These are phyloP conservation scores for Chaetomidium leptoderma DNA, from an alignment of 495 filamentous ascomycete genomes.

Conservation along the genomic window DNA sequence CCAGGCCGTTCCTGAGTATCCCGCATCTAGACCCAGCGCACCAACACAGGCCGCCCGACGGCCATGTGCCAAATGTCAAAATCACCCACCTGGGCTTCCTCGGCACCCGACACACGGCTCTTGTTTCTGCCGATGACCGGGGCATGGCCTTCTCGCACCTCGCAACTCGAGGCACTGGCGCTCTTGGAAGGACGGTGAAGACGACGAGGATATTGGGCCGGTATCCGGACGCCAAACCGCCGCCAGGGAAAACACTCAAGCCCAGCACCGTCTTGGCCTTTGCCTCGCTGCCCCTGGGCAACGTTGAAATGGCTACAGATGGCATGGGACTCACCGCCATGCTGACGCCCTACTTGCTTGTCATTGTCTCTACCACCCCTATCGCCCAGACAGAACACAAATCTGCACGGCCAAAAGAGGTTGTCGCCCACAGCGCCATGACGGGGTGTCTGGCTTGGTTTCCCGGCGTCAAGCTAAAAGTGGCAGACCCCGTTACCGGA, in stretches of 20 bases:
- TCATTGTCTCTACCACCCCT: conserved; percentile 94
- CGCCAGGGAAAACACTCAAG: conserved; percentile 62
- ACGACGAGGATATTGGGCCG: conserved; percentile 86
- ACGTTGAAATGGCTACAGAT: conserved; percentile 84
- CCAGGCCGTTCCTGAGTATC: conserved; percentile 84
- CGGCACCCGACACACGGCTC: conserved; percentile 88
- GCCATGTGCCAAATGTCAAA: conserved; percentile 70
- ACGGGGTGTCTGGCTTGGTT: conserved; percentile 97
- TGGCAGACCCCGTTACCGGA: conserved; percentile 53
- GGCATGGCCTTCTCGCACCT: conserved; percentile 99
- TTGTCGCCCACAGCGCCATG: conserved; percentile 82
- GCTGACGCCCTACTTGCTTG: conserved; percentile 90
- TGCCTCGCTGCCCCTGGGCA: conserved; percentile 83
- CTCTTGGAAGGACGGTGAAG: conserved; percentile 79
- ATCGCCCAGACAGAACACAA: conserved; percentile 96
- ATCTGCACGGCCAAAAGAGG: conserved; percentile 79
- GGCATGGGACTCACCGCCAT: conserved; percentile 88
- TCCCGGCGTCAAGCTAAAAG: conserved; percentile 87
- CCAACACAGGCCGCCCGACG: conserved; percentile 66
- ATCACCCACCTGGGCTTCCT: conserved; percentile 91
- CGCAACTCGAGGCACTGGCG: conserved; percentile 83
- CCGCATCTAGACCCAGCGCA: conserved; percentile 65
- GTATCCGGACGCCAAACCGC: conserved; percentile 65
- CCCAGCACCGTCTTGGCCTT: conserved; percentile 95
- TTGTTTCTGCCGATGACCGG: conserved; percentile 94